Conservation (phyloP, 108 stramenopile species). For the Schizochytrium sp. region DNA sequence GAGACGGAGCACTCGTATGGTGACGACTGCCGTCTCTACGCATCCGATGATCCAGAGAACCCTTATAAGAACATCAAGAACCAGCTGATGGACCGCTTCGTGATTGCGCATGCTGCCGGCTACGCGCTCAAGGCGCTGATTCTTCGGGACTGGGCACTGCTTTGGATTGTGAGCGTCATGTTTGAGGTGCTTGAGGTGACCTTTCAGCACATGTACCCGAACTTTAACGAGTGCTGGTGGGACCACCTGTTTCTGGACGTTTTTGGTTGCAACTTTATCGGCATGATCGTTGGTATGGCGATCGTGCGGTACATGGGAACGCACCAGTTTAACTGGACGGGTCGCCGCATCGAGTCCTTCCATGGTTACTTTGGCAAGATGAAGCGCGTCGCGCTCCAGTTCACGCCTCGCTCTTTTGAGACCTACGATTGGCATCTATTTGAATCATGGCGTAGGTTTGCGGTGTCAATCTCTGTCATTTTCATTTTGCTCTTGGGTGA, state of each 20-base stretch:
- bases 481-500: background rate
- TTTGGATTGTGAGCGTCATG: background rate
- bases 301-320: background rate
- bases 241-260: slow-evolving; percentile 19
- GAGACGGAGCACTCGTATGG: background rate
- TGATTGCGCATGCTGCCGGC: slow-evolving; percentile 19
- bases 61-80: background rate
- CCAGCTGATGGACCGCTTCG: background rate
- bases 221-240: slow-evolving; percentile 29
- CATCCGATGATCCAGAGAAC: background rate
- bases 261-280: slow-evolving; percentile 10
- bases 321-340: background rate
- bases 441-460: background rate
- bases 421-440: slow-evolving; percentile 12
- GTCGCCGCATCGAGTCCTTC: background rate
- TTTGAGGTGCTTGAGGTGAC: slow-evolving; percentile 18
- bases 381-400: background rate
- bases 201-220: slow-evolving; percentile 22
- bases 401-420: background rate
- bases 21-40: slow-evolving; percentile 23
- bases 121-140: slow-evolving; percentile 14
- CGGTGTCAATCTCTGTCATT: background rate
- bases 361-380: background rate
- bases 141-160: slow-evolving; percentile 15
- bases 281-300: background rate